Evolutionary conservation across 176 grass and related monocot genomes (phyloP).

Genomic region (Oryza longistaminata): DNA sequence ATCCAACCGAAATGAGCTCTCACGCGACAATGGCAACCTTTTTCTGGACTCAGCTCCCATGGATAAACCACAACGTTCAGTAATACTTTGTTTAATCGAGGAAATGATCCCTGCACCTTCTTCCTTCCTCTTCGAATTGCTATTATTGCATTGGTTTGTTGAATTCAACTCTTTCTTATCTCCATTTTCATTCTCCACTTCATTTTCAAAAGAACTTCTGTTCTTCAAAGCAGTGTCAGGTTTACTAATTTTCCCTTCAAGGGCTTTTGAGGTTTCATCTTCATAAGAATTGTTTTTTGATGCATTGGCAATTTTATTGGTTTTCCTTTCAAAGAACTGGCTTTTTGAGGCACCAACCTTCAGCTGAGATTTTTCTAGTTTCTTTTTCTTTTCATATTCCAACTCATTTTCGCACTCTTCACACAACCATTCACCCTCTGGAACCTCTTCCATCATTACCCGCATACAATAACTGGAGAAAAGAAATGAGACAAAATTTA

Average conservation of each 20-base stretch:
- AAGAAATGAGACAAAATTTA: conserved; percentile 30
- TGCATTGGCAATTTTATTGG: conserved; percentile 15
- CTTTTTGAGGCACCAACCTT: conserved; percentile 41
- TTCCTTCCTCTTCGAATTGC: conserved; percentile 34
- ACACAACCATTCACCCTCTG: conserved; percentile 82
- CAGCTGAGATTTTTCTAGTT: conserved; percentile 45
- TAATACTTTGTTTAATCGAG: conserved; percentile 22
- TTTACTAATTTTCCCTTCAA: conserved; percentile 38
- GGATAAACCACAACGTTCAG: conserved; percentile 26
- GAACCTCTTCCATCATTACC: conserved; percentile 74
- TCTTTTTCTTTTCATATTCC: conserved; percentile 54
- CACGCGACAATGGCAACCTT: conserved; percentile 22
- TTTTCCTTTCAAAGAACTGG: conserved; percentile 37
- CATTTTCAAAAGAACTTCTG: conserved; percentile 38
- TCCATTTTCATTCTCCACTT: conserved; percentile 51
- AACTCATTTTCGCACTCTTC: conserved; percentile 84
- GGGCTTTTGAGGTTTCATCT: conserved; percentile 34
- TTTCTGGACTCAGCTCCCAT: conserved; percentile 44
- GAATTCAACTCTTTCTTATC: conserved; percentile 32
- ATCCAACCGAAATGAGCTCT: conserved; percentile 40
- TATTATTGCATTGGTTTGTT: conserved; percentile 36
- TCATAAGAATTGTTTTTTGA: not conserved
- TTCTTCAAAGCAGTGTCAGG: conserved; percentile 17
- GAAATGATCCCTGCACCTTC: conserved; percentile 38
- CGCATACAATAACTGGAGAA: conserved; percentile 90